Base-by-base conservation (phyloP, 768 basidiomycete genomes). In the Lactarius pseudohatsudake region DNA sequence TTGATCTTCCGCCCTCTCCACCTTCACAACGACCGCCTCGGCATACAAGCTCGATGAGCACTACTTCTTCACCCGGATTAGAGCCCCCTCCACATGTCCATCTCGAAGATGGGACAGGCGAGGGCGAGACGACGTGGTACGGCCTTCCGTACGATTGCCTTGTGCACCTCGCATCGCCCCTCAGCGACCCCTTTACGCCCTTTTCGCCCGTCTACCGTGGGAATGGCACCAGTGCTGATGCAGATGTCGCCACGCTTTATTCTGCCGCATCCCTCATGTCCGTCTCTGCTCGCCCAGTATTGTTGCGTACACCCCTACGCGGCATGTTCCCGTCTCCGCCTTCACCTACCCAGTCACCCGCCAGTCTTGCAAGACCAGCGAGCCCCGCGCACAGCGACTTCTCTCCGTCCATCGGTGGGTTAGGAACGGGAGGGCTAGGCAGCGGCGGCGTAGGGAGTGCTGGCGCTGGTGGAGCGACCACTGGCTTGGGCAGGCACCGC, bases 221-320 rank as follows among this genome's bases (percentile, higher is more conserved):
- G 5, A 67, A 64, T 4, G 47, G 50, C 22, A 78, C 82, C 40
- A 78, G 79, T 15, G 81, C 82, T 22, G 92, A 94, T 75, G 81
- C 89, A 0, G 93, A 95, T 60, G 89, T 92, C 11, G 90, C 91
- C 20, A 93, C 92, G 4, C 80, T 94, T 6, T 94, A 94, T 75
- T 91, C 91, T n/a, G 91, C 91, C 0, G 91, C 90, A 6, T 91
- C 89, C 2, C 80, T 94, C 28, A 84, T 86, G 77, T 90, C 89
- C 32, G 82, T 92, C 34, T 84, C 88, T 7, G 76, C 78, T 28
- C 79, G 77, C 53, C 69, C 67, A 41, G 22, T 38, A 20, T 72
- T 66, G 56, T 53, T 73, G 32, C 77, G 76, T 41, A 75, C 80
- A 20, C 77, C 80, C 2, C 72, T 79, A 38, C 75, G 74, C 55